phyloP scores from a whole-genome alignment of 2,329 filamentous ascomycete species.

The Fusarium multiceps region DNA sequence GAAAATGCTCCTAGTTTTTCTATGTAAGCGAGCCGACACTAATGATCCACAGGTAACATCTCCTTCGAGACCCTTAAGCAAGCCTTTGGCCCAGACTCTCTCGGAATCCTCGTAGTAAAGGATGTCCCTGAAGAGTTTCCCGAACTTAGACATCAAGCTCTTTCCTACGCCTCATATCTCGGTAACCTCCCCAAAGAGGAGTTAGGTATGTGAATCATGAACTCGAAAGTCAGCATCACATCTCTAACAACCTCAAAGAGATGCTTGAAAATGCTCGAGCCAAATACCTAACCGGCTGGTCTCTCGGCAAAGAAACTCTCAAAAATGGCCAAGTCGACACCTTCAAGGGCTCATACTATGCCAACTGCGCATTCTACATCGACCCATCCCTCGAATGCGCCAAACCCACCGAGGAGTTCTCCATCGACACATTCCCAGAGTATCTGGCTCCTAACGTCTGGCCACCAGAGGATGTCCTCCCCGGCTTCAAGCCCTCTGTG shows the following conservation, averaged over 20 bases:
- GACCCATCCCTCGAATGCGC: conserved; percentile 71
- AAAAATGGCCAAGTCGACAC: conserved; percentile 82
- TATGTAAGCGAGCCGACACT: not conserved
- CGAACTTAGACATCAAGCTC: conserved; percentile 75
- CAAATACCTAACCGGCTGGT: conserved; percentile 80
- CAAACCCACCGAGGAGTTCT: conserved; percentile 68
- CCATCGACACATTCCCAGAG: conserved; percentile 77
- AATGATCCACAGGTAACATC: conserved; percentile 65
- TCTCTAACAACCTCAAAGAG: conserved; percentile 48
- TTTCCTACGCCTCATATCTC: conserved; percentile 90
- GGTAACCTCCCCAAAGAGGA: conserved; percentile 79
- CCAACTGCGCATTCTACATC: conserved; percentile 83
- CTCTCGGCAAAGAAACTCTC: conserved; percentile 82
- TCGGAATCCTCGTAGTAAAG: conserved; percentile 94
- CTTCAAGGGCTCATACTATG: conserved; percentile 85
- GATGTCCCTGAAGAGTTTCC: conserved; percentile 80
- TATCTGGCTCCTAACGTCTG: conserved; percentile 93
- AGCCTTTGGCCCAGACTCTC: conserved; percentile 89
- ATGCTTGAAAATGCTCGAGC: conserved; percentile 69
- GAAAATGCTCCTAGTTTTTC: not conserved
- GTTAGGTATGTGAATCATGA: conserved; percentile 65
- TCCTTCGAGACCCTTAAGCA: conserved; percentile 75
- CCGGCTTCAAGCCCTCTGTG: conserved; percentile 79
- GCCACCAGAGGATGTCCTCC: conserved; percentile 76
- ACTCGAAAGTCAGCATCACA: no score